Percentiles rank a stretch among this genome's conserved stretches.
phyloP scores from a whole-genome alignment of 2,329 filamentous ascomycete genomes.

The Hypoxylon sp. region DNA sequence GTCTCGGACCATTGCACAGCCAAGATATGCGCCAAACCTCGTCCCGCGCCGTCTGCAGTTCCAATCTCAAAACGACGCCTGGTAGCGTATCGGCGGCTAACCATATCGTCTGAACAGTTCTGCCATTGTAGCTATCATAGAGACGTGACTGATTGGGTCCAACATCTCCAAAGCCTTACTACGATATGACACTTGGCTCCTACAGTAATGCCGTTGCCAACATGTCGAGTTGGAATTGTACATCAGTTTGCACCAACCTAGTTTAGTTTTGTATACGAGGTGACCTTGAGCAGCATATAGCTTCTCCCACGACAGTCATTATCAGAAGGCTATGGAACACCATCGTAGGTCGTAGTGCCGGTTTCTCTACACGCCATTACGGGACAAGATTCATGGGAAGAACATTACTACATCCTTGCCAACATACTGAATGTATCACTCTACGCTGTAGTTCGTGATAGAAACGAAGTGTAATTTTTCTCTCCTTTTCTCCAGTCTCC shows the following conservation, averaged over 20 bases:
- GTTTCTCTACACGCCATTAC: constrained; percentile 18
- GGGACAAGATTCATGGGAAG: neutral
- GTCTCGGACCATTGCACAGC: constrained; percentile 11
- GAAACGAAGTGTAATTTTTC: constrained; percentile 9
- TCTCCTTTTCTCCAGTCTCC: constrained; percentile 20
- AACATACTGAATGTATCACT: constrained; percentile 1
- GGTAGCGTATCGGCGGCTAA: constrained; percentile 14
- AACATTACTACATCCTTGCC: neutral
- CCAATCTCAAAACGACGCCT: neutral
- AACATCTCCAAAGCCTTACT: too few species aligned
- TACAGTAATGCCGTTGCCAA: too few species aligned
- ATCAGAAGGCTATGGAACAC: constrained; percentile 5
- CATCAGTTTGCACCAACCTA: neutral
- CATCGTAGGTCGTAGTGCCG: constrained; percentile 30
- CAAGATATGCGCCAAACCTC: constrained; percentile 27
- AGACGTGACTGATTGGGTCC: too few species aligned
- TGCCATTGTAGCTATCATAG: too few species aligned
- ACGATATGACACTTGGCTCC: too few species aligned
- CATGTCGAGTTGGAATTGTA: neutral
- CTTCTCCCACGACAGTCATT: neutral
- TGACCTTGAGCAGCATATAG: neutral
- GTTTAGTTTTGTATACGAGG: neutral
- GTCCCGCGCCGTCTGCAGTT: neutral
- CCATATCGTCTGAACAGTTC: too few species aligned
- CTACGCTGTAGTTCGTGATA: constrained; percentile 1